Conservation (phyloP, 192 early-diverging fungal species). For the Coemansia sp. region DNA sequence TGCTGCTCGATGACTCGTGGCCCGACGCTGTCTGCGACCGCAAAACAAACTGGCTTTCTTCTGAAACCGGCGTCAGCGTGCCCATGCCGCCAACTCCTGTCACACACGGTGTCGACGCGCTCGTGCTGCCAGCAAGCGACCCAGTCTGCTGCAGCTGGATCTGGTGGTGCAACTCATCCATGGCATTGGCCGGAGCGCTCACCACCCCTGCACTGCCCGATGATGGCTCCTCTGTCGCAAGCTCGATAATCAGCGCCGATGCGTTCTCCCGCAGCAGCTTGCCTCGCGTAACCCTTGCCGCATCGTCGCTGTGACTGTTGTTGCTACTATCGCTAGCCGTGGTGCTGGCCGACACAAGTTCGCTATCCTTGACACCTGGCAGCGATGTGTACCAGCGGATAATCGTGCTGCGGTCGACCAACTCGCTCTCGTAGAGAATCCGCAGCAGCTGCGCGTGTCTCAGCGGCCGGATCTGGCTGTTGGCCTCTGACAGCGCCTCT, state of each 20-base stretch:
- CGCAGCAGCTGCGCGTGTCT: slow-evolving; percentile 41
- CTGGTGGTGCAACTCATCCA: slow-evolving; percentile 34
- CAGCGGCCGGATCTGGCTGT: slow-evolving; percentile 18
- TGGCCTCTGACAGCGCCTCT: slow-evolving; percentile 47
- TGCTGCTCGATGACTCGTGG: slow-evolving; percentile 13
- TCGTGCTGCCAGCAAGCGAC: background rate
- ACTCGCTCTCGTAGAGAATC: slow-evolving; percentile 44
- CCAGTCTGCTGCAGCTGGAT: slow-evolving; percentile 10
- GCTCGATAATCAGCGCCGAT: slow-evolving; percentile 27
- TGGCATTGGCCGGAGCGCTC: background rate
- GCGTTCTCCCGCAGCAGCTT: slow-evolving; percentile 39
- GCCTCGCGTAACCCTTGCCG: slow-evolving; percentile 12
- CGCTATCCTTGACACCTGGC: slow-evolving; percentile 1
- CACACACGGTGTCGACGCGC: slow-evolving; percentile 29
- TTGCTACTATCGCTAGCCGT: too few relatives aligned
- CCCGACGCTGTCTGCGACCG: slow-evolving; percentile 29
- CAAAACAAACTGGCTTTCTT: slow-evolving; percentile 23
- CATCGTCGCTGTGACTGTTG: background rate
- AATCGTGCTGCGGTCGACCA: slow-evolving; percentile 37
- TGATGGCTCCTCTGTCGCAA: slow-evolving; percentile 10
- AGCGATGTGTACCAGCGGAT: slow-evolving; percentile 29
- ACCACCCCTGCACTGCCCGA: background rate
- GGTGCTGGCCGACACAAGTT: background rate
- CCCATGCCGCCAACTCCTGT: background rate
- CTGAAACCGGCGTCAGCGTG: slow-evolving; percentile 39